phyloP scores from a whole-genome alignment of 495 filamentous ascomycete genomes.

The Immersiella caudata region DNA sequence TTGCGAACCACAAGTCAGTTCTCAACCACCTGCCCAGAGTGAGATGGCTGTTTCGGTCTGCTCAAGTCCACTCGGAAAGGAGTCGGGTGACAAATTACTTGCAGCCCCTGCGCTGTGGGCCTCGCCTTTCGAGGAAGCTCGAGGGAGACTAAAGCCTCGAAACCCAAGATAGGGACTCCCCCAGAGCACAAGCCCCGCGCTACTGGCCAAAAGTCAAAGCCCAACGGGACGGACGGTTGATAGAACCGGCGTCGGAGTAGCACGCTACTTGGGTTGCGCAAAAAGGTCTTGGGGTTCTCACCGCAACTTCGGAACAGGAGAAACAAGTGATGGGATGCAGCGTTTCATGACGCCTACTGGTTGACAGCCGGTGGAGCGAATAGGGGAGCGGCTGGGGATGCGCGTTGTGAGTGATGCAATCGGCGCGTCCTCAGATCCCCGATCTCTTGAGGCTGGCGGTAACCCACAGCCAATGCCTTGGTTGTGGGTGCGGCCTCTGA shows the following conservation, averaged over 20 bases:
- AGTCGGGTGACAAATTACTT: background rate
- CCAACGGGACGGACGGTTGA: background rate
- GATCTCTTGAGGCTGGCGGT: slow-evolving; percentile 17
- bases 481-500: background rate
- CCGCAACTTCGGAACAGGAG: slow-evolving; percentile 27
- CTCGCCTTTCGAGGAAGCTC: background rate
- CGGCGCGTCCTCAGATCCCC: slow-evolving; percentile 20
- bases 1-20: background rate
- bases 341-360: slow-evolving; percentile 19
- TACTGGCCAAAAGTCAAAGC: background rate
- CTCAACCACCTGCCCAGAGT: background rate
- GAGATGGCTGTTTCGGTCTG: background rate
- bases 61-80: slow-evolving; percentile 5
- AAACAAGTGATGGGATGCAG: slow-evolving; percentile 1
- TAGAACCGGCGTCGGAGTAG: background rate
- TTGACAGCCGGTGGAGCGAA: slow-evolving; percentile 19
- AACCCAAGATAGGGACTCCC: background rate
- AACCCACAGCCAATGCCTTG: slow-evolving; percentile 7
- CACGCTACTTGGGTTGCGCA: slow-evolving; percentile 14
- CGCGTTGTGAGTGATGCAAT: slow-evolving; percentile 28
- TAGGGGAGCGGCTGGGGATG: slow-evolving; percentile 7
- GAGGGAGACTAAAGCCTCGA: background rate
- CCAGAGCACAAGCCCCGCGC: background rate
- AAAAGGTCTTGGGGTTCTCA: slow-evolving; percentile 7
- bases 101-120: background rate